These are phyloP conservation scores for Carallia pectinifolia DNA, from an alignment of 345 rosid species.

Conservation along the genomic window DNA sequence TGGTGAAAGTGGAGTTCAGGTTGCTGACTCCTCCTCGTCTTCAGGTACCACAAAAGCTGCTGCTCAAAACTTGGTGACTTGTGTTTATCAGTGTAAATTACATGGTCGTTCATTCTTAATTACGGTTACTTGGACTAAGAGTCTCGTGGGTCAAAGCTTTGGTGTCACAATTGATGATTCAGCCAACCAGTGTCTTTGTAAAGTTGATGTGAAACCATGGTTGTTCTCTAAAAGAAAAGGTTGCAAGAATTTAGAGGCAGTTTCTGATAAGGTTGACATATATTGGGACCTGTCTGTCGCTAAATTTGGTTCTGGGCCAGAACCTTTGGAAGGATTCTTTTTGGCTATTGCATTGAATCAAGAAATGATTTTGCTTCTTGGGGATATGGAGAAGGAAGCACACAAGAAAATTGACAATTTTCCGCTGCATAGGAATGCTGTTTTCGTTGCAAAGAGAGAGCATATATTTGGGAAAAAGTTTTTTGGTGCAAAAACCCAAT, in stretches of 20 bases:
- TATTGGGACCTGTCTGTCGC: conserved; percentile 78
- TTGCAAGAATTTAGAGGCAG: conserved; percentile 51
- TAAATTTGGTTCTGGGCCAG: conserved; percentile 80
- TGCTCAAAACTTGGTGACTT: conserved; percentile 77
- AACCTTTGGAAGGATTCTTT: conserved; percentile 70
- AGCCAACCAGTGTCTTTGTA: conserved; percentile 58
- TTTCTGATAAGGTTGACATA: conserved; percentile 50
- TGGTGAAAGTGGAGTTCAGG: conserved; percentile 93
- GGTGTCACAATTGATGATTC: conserved; percentile 69
- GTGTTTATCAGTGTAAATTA: conserved; percentile 67
- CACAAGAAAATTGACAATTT: conserved; percentile 53
- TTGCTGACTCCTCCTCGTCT: conserved; percentile 75
- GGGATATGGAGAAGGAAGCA: conserved; percentile 82
- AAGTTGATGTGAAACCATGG: conserved; percentile 90
- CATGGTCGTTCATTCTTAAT: conserved; percentile 59
- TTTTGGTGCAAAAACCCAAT: conserved; percentile 71
- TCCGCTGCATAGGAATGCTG: conserved; percentile 39
- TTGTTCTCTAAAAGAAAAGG: conserved; percentile 83
- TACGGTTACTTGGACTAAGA: conserved; percentile 81
- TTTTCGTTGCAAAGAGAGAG: conserved; percentile 67
- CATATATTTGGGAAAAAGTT: conserved; percentile 80
- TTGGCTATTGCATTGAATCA: conserved; percentile 61
- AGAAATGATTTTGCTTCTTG: conserved; percentile 65
- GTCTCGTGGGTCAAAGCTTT: conserved; percentile 83
- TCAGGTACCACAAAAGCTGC: conserved; percentile 49